A percentile compares a stretch with the other conserved stretches of the same genome.
Evolutionary conservation across 352 stramenopile genomes (phyloP).

Genomic region (Globisporangium yorkense): DNA sequence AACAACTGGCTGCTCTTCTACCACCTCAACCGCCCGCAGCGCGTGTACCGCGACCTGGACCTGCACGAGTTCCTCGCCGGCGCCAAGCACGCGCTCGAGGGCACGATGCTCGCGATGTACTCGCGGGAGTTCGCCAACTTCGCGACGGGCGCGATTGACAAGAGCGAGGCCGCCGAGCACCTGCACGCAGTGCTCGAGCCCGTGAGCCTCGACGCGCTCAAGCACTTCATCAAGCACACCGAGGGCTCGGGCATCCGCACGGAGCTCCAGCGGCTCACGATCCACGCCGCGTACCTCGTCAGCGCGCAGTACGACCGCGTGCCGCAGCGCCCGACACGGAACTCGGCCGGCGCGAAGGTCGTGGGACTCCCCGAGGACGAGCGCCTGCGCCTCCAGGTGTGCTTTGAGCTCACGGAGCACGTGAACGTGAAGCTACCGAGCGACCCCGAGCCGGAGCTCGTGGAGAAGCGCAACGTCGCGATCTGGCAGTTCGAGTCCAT

Average conservation of each 20-base stretch:
- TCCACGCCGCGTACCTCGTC: slow-evolving; percentile 3
- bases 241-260: neutral
- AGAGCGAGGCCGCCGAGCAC: neutral
- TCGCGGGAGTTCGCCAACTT: slow-evolving; percentile 8
- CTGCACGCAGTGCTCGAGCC: neutral
- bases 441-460: neutral
- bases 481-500: slow-evolving; percentile 41
- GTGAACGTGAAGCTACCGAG: slow-evolving; percentile 4
- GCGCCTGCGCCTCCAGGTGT: slow-evolving; percentile 4
- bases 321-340: neutral
- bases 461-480: slow-evolving; percentile 5
- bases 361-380: slow-evolving; percentile 2
- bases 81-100: slow-evolving; percentile 15
- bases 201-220: slow-evolving; percentile 5
- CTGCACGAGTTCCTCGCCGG: slow-evolving; percentile 11
- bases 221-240: slow-evolving; percentile 1
- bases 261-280: slow-evolving; percentile 1
- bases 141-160: neutral
- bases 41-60: neutral
- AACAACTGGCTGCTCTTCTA: slow-evolving; percentile 8
- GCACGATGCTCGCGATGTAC: slow-evolving; percentile 8
- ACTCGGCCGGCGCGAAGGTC: neutral
- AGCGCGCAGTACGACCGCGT: slow-evolving; percentile 5
- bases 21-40: slow-evolving; percentile 7
- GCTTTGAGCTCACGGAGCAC: slow-evolving; percentile 5